Evolutionary conservation across 2,329 filamentous ascomycete species (phyloP), one percentile per base, ranked within the genome.

Genomic region (Neonectria sp.): DNA sequence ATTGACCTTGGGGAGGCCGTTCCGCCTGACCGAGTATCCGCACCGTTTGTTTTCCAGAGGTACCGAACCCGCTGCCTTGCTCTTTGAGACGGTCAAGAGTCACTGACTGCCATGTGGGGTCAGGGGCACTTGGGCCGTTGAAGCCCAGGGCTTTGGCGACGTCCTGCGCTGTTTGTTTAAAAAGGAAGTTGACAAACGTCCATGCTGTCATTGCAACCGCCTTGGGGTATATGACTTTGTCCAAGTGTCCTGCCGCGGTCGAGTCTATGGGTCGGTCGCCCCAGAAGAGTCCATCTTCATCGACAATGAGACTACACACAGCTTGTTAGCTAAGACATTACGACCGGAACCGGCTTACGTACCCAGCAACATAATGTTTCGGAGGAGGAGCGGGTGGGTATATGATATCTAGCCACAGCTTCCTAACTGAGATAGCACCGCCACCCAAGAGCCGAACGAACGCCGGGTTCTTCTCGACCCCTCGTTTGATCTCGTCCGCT

Each of bases 331-430:
- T 15, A 15, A 17, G 31, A 6, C 15, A 25, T 6, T 21, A 4
- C 33, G 6, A 2, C 17, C 24, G 9, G 4, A 12, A 15, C 12
- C 7, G 6, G 35, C 8, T 3, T 45, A 75, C 83, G 71, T 85
- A 92, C 90, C 90, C 90, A 55, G 85, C 86, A 65, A 88, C 85
- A 67, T 86, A 83, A 63, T 88, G 90, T 60, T 84, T 85, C 6
- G 90, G 89, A 2, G 91, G 90, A 48, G 90, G 88, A 40, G 80
- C 81, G 49, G 80, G 79, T 0, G 91, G 91, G 69, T 88, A 92
- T 56, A 89, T 84, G 29, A 91, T 81, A 46, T 91, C 86, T 31
- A 93, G 81, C 90, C 89, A 92, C 57, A 81, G 83, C 63, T 85
- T 85, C 37, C 82, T 82, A 33, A 91, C 68, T 43, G 81, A 82